Conservation (phyloP, 495 filamentous ascomycete species). For the Tuber magnatum region DNA sequence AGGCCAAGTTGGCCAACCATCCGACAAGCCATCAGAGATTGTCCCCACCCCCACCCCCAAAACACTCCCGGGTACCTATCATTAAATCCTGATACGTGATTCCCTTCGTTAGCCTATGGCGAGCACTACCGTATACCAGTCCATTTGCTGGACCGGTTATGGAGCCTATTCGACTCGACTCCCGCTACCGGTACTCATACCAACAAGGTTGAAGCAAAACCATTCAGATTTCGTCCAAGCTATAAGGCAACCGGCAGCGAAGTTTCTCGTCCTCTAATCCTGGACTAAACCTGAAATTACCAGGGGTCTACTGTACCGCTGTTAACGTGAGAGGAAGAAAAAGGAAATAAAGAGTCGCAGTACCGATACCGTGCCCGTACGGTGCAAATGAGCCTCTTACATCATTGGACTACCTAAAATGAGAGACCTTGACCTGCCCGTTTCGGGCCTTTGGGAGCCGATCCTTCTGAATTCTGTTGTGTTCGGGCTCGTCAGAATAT, state of each 20-base stretch:
- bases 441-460: background rate
- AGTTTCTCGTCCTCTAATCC: background rate
- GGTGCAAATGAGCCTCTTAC: background rate
- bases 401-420: background rate
- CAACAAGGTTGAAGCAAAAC: background rate
- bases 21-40: background rate
- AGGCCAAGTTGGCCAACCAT: background rate
- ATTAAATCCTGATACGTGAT: background rate
- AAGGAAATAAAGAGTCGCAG: background rate
- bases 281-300: background rate
- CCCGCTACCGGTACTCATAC: background rate
- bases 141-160: background rate
- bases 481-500: background rate
- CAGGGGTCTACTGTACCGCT: background rate
- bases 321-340: background rate
- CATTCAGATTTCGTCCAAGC: background rate
- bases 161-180: background rate
- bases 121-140: background rate
- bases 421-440: background rate
- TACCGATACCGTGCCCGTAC: background rate
- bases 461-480: background rate
- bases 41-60: background rate
- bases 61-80: background rate
- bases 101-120: background rate
- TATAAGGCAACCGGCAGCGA: background rate